Evolutionary conservation across 129 eudicot species (phyloP).

Genomic region (Mikania micrantha): DNA sequence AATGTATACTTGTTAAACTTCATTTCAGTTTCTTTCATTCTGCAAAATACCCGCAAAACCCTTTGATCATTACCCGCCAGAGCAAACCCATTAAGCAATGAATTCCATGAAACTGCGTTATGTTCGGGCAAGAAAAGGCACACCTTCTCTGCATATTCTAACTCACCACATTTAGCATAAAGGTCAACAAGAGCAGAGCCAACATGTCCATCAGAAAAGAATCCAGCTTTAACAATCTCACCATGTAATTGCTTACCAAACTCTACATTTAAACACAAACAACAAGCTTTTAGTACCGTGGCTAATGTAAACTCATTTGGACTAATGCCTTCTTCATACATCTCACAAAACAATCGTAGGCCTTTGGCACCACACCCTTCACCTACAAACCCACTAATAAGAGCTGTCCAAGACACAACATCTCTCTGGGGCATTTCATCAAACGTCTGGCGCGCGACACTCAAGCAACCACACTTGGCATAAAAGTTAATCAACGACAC

Average conservation of each 20-base stretch:
- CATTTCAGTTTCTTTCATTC: conserved; percentile 34
- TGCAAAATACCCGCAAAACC: conserved; percentile 24
- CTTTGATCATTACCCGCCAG: conserved; percentile 29
- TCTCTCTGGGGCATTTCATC: conserved; percentile 39
- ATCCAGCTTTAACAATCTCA: conserved; percentile 27
- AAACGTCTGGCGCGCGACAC: conserved; percentile 27
- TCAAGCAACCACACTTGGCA: conserved; percentile 37
- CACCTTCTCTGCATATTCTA: conserved; percentile 35
- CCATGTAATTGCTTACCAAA: conserved; percentile 36
- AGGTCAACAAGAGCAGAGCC: conserved; percentile 39
- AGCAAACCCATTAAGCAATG: conserved; percentile 35
- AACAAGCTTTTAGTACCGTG: conserved; percentile 33
- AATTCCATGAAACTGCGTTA: conserved; percentile 41
- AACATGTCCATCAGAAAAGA: conserved; percentile 37
- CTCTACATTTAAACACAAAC: conserved; percentile 18
- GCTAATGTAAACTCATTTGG: conserved; percentile 38
- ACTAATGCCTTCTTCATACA: conserved; percentile 29
- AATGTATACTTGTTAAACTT: conserved; percentile 31
- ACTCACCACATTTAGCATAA: conserved; percentile 40
- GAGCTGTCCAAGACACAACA: conserved; percentile 41
- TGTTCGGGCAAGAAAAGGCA: conserved; percentile 26
- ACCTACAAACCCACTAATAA: conserved; percentile 28
- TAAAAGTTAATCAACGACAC: conserved; percentile 36
- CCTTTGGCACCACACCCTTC: conserved; percentile 22
- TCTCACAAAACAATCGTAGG: conserved; percentile 23